A percentile compares a stretch with the other conserved stretches of the same genome.
phyloP scores from a whole-genome alignment of 1,139 yeast genomes.

The Eremothecium coryli region DNA sequence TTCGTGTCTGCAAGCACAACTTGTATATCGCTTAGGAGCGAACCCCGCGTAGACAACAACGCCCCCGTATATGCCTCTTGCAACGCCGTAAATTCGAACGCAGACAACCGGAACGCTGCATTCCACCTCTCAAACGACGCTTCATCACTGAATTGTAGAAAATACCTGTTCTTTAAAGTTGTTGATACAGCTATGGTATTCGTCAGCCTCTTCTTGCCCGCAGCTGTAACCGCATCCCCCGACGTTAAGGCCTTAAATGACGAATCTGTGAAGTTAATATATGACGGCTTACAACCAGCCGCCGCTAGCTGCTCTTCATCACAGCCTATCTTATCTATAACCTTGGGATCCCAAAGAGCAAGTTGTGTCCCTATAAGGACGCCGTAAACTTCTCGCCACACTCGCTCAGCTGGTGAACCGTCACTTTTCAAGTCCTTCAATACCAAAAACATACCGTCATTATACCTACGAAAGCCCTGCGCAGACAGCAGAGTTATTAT shows the following conservation, averaged over 20 bases:
- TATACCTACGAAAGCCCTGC: slow-evolving; percentile 63
- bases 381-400: slow-evolving; percentile 91
- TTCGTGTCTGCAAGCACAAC: slow-evolving; percentile 78
- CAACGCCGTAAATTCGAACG: slow-evolving; percentile 67
- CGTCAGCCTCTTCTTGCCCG: slow-evolving; percentile 59
- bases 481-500: slow-evolving; percentile 64
- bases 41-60: slow-evolving; percentile 76
- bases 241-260: slow-evolving; percentile 68
- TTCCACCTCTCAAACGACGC: slow-evolving; percentile 60
- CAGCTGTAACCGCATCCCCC: slow-evolving; percentile 51
- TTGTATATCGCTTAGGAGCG: slow-evolving; percentile 75
- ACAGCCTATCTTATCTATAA: slow-evolving; percentile 47
- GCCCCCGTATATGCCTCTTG: slow-evolving; percentile 98
- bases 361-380: slow-evolving; percentile 82
- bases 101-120: slow-evolving; percentile 68
- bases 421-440: slow-evolving; percentile 67
- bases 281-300: slow-evolving; percentile 66
- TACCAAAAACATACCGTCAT: slow-evolving; percentile 66
- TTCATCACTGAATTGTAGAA: slow-evolving; percentile 62
- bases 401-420: slow-evolving; percentile 72
- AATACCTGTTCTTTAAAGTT: slow-evolving; percentile 76
- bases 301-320: slow-evolving; percentile 44
- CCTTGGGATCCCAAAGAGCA: slow-evolving; percentile 87
- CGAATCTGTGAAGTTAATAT: slow-evolving; percentile 85
- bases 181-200: slow-evolving; percentile 84